Conservation (phyloP, 495 filamentous ascomycete genomes). For the Xanthoparmelia taractica region DNA sequence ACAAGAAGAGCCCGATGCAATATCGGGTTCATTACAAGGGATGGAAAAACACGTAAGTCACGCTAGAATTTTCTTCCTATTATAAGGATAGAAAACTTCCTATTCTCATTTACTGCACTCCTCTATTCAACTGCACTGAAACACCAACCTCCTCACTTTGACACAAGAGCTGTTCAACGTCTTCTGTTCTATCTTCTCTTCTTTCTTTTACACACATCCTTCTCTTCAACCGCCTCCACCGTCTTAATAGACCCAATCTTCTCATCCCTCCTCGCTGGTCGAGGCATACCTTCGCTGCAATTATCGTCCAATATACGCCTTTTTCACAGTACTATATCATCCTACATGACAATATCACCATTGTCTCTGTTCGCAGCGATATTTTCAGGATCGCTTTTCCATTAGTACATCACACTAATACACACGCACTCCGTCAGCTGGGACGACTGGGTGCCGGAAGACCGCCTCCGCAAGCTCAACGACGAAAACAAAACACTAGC, state of each 20-base stretch:
- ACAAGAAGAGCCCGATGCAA: constrained; percentile 66
- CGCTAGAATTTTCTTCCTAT: constrained; percentile 12
- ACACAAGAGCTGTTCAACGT: neutral
- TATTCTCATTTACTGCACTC: neutral
- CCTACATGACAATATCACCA: neutral
- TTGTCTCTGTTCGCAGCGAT: no score
- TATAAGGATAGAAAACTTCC: neutral
- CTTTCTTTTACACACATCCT: neutral
- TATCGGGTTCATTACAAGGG: constrained; percentile 98
- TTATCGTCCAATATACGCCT: neutral
- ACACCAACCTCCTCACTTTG: constrained; percentile 1
- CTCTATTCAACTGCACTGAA: constrained; percentile 4
- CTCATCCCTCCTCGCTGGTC: neutral
- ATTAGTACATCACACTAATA: constrained; percentile 1
- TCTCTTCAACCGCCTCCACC: neutral
- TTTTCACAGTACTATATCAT: neutral
- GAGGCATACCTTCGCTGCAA: neutral
- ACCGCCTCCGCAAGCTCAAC: constrained; percentile 87
- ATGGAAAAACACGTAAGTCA: constrained; percentile 89
- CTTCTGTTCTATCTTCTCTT: neutral
- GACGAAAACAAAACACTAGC: constrained; percentile 89
- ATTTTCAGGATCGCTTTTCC: neutral
- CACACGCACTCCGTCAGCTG: constrained; percentile 46
- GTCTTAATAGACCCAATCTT: neutral
- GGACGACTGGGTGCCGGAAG: constrained; percentile 97